phyloP scores from a whole-genome alignment of 2,329 filamentous ascomycete species.

The Penicillium aurantiogriseum region DNA sequence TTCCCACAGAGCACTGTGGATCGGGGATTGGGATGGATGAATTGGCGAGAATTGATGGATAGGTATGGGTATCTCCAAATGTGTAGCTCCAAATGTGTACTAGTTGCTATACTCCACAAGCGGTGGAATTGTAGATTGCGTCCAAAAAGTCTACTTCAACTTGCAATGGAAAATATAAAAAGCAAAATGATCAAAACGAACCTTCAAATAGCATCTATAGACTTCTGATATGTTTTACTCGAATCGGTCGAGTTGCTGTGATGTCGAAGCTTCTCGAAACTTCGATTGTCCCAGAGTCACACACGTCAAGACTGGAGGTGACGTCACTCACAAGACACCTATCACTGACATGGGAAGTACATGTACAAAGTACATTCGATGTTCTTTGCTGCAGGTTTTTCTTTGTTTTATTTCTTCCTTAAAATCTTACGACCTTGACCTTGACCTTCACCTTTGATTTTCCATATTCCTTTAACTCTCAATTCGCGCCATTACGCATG shows the following conservation, averaged over 20 bases:
- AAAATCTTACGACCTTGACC: background rate
- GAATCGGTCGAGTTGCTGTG: background rate
- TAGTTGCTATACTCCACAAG: background rate
- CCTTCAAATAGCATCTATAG: background rate
- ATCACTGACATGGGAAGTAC: constrained; percentile 13
- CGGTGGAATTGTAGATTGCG: background rate
- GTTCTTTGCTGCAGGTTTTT: background rate
- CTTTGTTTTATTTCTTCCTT: constrained; percentile 2
- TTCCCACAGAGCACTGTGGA: background rate
- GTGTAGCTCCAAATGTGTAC: background rate
- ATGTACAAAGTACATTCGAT: background rate
- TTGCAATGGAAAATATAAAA: background rate
- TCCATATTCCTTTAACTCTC: background rate
- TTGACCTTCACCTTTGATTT: background rate
- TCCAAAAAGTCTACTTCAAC: background rate
- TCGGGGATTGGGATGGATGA: too few relatives aligned
- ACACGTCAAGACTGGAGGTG: constrained; percentile 9
- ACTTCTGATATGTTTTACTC: background rate
- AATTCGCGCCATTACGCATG: background rate
- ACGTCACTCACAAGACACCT: constrained; percentile 28
- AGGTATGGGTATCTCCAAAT: background rate
- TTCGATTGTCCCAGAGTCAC: constrained; percentile 36
- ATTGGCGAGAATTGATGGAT: background rate
- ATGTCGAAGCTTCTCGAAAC: constrained; percentile 39
- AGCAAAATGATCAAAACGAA: background rate